Conservation (phyloP, 2,329 filamentous ascomycete genomes). For the Aspergillus ibericus region DNA sequence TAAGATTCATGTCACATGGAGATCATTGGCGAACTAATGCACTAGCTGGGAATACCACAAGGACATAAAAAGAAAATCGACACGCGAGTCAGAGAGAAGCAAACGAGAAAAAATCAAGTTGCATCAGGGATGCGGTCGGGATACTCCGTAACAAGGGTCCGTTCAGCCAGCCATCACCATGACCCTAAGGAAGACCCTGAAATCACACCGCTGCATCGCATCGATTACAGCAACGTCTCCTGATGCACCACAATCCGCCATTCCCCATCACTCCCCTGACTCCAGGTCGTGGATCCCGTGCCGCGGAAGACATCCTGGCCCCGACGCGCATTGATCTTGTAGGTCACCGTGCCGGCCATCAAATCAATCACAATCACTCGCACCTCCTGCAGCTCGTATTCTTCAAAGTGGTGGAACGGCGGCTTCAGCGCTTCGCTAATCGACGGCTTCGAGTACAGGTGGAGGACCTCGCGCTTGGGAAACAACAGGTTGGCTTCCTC, state of each 20-base stretch:
- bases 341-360: slow-evolving; percentile 39
- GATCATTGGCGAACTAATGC: too few species aligned
- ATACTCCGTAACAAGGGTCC: too few species aligned
- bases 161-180: too few species aligned
- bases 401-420: slow-evolving; percentile 39
- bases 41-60: too few species aligned
- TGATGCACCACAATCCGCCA: slow-evolving; percentile 38
- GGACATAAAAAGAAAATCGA: not conserved
- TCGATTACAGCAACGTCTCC: slow-evolving; percentile 30
- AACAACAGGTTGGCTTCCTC: slow-evolving; percentile 35
- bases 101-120: too few species aligned
- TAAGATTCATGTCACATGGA: not conserved
- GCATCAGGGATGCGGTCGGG: too few species aligned
- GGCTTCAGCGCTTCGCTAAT: slow-evolving; percentile 28
- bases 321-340: slow-evolving; percentile 30
- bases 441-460: slow-evolving; percentile 29
- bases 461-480: slow-evolving; percentile 33
- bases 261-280: slow-evolving; percentile 40
- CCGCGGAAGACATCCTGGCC: slow-evolving; percentile 29
- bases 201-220: too few species aligned
- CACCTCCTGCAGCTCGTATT: slow-evolving; percentile 16
- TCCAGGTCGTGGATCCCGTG: slow-evolving; percentile 37
- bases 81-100: too few species aligned
- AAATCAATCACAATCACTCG: slow-evolving; percentile 36
- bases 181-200: too few species aligned